phyloP scores from a whole-genome alignment of 73 alveolate species.

The Effrenium voratum region DNA sequence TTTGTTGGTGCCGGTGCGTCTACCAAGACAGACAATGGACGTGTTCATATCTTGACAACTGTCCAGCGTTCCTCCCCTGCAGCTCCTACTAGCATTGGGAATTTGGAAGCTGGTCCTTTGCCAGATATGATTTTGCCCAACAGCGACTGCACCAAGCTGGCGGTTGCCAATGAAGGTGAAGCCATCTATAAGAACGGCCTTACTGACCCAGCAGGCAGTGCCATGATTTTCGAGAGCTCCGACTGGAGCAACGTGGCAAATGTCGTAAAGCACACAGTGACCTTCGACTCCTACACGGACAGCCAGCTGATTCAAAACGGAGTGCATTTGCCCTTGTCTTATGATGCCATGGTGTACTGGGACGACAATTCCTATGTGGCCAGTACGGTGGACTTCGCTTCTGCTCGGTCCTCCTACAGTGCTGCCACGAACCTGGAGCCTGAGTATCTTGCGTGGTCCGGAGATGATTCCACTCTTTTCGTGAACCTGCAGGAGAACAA shows the following conservation, averaged over 20 bases:
- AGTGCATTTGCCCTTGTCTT: conserved; percentile 52
- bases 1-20: conserved; percentile 51
- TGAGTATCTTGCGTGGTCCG: conserved; percentile 52
- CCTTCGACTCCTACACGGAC: conserved; percentile 35
- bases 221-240: conserved; percentile 22
- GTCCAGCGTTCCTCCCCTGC: conserved; percentile 24
- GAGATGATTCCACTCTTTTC: conserved; percentile 38
- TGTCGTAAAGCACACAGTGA: not conserved
- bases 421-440: conserved; percentile 48
- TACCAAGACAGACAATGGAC: conserved; percentile 16
- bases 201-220: conserved; percentile 39
- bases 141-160: conserved; percentile 67
- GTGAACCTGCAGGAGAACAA: conserved; percentile 81
- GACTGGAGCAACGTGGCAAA: not conserved
- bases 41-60: conserved; percentile 11
- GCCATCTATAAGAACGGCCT: not conserved
- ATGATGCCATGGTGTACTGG: conserved; percentile 66
- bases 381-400: not conserved
- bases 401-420: conserved; percentile 48
- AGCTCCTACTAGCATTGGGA: not conserved
- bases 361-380: conserved; percentile 14
- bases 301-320: conserved; percentile 32
- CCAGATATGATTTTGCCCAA: conserved; percentile 76
- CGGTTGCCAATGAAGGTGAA: conserved; percentile 65
- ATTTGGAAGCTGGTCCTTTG: conserved; percentile 26